These are phyloP conservation scores for Hippophae rhamnoides DNA, from an alignment of 306 rosid genomes.

Conservation along the genomic window DNA sequence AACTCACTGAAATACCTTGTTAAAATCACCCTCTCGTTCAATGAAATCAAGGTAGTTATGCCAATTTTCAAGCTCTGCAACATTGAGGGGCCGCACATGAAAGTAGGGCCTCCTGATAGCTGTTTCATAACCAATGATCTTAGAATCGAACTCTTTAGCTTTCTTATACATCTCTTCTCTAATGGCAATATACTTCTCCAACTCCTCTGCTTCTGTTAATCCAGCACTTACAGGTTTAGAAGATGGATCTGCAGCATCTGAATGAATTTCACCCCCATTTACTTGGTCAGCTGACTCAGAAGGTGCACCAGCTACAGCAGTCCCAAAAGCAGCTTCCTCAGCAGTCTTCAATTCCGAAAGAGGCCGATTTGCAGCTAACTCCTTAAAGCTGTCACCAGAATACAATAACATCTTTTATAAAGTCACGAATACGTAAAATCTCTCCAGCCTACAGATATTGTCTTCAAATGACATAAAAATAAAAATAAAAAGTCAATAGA, in stretches of 20 bases:
- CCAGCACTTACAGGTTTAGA: constrained; percentile 80
- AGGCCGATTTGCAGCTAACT: constrained; percentile 77
- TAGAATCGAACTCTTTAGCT: constrained; percentile 98
- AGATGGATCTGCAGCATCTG: constrained; percentile 46
- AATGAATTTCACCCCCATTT: constrained; percentile 52
- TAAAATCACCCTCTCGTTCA: constrained; percentile 88
- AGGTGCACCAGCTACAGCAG: constrained; percentile 31
- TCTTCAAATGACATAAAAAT: no score
- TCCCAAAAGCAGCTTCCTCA: constrained; percentile 44
- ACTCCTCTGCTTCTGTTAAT: constrained; percentile 93
- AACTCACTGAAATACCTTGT: constrained; percentile 63
- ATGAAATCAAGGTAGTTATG: constrained; percentile 83
- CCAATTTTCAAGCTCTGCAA: constrained; percentile 98
- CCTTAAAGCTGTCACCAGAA: constrained; percentile 70
- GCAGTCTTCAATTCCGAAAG: constrained; percentile 64
- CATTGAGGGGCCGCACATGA: constrained; percentile 88
- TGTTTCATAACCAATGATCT: constrained; percentile 99
- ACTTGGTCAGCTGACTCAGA: constrained; percentile 41
- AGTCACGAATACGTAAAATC: neutral
- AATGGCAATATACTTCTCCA: constrained; percentile 94
- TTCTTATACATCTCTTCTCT: constrained; percentile 97
- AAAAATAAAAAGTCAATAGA: no score
- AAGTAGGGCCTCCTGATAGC: constrained; percentile 98
- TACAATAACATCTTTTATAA: constrained; percentile 14
- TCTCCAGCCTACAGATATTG: neutral